A percentile compares a stretch with the other conserved stretches of the same genome.
These are phyloP conservation scores for Mucor velutinosus DNA, from an alignment of 371 early-diverging fungal genomes.

Conservation along the genomic window DNA sequence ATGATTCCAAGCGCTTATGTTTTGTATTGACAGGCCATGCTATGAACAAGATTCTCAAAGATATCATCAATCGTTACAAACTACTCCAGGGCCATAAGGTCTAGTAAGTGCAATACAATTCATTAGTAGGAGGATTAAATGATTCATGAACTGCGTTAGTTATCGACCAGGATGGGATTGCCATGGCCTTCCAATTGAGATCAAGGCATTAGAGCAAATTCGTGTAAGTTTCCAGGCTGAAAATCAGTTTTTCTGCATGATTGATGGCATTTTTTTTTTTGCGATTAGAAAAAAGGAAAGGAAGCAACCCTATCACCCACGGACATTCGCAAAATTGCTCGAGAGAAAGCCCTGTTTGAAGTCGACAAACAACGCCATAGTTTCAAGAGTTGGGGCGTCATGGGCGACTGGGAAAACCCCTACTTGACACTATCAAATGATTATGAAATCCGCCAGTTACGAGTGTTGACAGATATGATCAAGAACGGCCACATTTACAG, in stretches of 20 bases:
- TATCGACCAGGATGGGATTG: constrained; percentile 97
- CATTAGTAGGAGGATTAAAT: not conserved
- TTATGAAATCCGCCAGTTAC: constrained; percentile 80
- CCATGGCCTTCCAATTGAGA: constrained; percentile 96
- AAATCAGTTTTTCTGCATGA: too few relatives aligned
- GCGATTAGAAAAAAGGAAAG: constrained; percentile 30
- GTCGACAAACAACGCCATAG: constrained; percentile 68
- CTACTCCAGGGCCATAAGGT: constrained; percentile 86
- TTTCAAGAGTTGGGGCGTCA: constrained; percentile 76
- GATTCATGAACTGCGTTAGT: constrained; percentile 24
- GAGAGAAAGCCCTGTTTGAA: constrained; percentile 68
- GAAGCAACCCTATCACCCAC: constrained; percentile 50
- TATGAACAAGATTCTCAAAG: constrained; percentile 93
- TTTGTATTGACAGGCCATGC: constrained; percentile 72
- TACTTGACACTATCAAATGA: constrained; percentile 77
- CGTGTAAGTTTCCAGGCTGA: constrained; percentile 33
- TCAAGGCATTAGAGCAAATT: constrained; percentile 80
- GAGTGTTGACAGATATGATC: constrained; percentile 79
- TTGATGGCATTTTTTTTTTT: not conserved
- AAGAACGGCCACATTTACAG: constrained; percentile 73
- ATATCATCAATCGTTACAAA: constrained; percentile 87
- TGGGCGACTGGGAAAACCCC: constrained; percentile 87
- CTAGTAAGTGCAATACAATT: constrained; percentile 46
- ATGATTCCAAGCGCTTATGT: not conserved
- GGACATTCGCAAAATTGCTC: constrained; percentile 72